Evolutionary conservation across 805 yeast genomes (phyloP), one percentile per base, ranked within the genome.

Genomic region (Hyphopichia homilentoma): DNA sequence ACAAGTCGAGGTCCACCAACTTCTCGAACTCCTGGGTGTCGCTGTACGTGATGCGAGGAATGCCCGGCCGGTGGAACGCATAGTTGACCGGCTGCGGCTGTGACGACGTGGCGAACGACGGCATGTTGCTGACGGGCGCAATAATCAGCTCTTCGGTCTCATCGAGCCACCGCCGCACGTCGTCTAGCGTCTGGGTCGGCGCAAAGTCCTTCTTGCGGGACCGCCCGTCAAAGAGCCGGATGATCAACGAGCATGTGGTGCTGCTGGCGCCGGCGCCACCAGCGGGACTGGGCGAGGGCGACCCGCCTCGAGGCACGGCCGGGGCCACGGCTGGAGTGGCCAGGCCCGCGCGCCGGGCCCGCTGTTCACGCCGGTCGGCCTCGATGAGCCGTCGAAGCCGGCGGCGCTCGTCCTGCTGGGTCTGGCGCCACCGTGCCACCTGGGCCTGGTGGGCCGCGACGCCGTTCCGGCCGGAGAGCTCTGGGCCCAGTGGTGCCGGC

Each of bases 221-320:
- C 8, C 65, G 60, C 0, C 95, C 90, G 54, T 85, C 83, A 29
- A 85, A 68, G 23, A 83, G 60, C 43, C 84, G 75, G 8, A 86
- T 64, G n/a, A 76, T 70, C 8, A 81, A 55, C 0, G 66, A 53
- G 41, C 85, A 52, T 20, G n/a, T n/a, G n/a, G n/a, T n/a, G n/a
- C n/a, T n/a, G n/a, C n/a, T n/a, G n/a, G n/a, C n/a, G n/a, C n/a
- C n/a, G n/a, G n/a, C n/a, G 15, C 12, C 12, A 19, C 15, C n/a
- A 11, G 4, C 12, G 11, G 9, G 23, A 9, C 21, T n/a, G 14
- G 34, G 15, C 14, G 32, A 19, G 9, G 7, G 25, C 5, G 16
- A 29, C 12, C 8, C n/a, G 23, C 9, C 15, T 27, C 3, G 23
- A 3, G 11, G 25, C 6, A 15, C 21, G 15, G 5, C 9, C 4